Base-by-base conservation (phyloP, 2,329 filamentous ascomycete species). In the Monosporascus sp. region DNA sequence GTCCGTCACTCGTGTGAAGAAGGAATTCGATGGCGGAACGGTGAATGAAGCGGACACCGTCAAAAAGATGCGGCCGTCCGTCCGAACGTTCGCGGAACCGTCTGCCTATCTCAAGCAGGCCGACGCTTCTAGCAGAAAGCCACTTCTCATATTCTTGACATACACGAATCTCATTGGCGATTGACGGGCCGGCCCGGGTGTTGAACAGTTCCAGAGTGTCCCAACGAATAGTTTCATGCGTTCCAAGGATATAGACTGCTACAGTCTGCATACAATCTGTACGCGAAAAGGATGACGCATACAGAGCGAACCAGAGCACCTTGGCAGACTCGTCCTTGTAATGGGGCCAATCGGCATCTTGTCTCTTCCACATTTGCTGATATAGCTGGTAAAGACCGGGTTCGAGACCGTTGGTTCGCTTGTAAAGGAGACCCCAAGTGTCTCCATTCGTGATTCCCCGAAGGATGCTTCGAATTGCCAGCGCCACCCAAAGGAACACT, bases 171-270 rank as follows among this genome's bases (percentile, higher is more conserved):
- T 25, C 1, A 1, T 46, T 15, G 17, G 2, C 3, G 17, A 7
- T 46, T 8, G 2, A 2, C 0, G 7, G 31, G 3, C 11, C 11
- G 11, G 14, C 2, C 8, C 6, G 1, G 1, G 0, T 3, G 14
- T 31, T 6, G 43, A 1, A 15, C 4, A 46, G 3, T 46, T 1
- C 3, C 22, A n/a, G 22, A 4, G 18, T 20, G 5, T 24, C 6
- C 17, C 18, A 43, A 20, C 22, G 15, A 22, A 4, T 15, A 24
- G 20, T 6, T 3, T 25, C 43, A 31, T 46, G 43, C 14, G 43
- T 46, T 5, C 43, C 43, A 17, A 25, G 9, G 22, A 46, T 27
- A 14, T 25, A 45, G 3, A n/a, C n/a, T n/a, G n/a, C n/a, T n/a
- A n/a, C n/a, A n/a, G n/a, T n/a, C n/a, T n/a, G n/a, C n/a, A n/a